phyloP scores from a whole-genome alignment of 805 yeast genomes.

The Wickerhamiella bombiphila region DNA sequence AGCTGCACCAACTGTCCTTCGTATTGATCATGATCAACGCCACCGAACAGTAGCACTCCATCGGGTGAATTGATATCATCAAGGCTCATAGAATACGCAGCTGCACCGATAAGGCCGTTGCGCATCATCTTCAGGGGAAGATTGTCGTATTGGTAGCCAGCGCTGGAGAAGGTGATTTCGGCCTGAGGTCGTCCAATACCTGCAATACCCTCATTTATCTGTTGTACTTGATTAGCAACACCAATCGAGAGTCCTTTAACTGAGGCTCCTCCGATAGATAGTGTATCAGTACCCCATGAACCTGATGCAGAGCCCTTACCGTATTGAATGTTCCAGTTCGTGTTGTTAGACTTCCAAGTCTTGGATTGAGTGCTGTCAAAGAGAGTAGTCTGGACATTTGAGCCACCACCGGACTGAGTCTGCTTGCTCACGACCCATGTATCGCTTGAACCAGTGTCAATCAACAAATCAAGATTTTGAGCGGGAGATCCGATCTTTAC shows the following conservation, averaged over 20 bases:
- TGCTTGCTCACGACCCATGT: slow-evolving; percentile 42
- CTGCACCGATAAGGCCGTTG: slow-evolving; percentile 43
- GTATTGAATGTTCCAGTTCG: slow-evolving; percentile 26
- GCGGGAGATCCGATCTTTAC: slow-evolving; percentile 40
- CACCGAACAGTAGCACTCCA: slow-evolving; percentile 47
- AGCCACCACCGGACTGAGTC: slow-evolving; percentile 10
- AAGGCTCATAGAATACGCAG: slow-evolving; percentile 52
- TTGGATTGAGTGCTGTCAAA: slow-evolving; percentile 20
- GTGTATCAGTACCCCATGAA: slow-evolving; percentile 48
- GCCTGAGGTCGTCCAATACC: slow-evolving; percentile 36
- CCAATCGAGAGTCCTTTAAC: slow-evolving; percentile 54
- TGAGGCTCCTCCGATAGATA: slow-evolving; percentile 38
- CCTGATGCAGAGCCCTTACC: slow-evolving; percentile 40
- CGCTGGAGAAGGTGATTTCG: slow-evolving; percentile 28
- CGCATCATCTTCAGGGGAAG: slow-evolving; percentile 47
- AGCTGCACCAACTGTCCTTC: slow-evolving; percentile 29
- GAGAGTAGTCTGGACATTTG: slow-evolving; percentile 8
- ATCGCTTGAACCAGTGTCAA: slow-evolving; percentile 73
- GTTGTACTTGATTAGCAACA: slow-evolving; percentile 45
- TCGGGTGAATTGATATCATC: slow-evolving; percentile 27
- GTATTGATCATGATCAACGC: slow-evolving; percentile 37
- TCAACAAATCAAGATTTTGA: slow-evolving; percentile 38
- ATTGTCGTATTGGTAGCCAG: slow-evolving; percentile 36
- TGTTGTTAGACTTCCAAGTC: slow-evolving; percentile 19
- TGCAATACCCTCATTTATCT: slow-evolving; percentile 45